These are phyloP conservation scores for Paecilomyces fulvus DNA, from an alignment of 2,329 filamentous ascomycete species.

Conservation along the genomic window DNA sequence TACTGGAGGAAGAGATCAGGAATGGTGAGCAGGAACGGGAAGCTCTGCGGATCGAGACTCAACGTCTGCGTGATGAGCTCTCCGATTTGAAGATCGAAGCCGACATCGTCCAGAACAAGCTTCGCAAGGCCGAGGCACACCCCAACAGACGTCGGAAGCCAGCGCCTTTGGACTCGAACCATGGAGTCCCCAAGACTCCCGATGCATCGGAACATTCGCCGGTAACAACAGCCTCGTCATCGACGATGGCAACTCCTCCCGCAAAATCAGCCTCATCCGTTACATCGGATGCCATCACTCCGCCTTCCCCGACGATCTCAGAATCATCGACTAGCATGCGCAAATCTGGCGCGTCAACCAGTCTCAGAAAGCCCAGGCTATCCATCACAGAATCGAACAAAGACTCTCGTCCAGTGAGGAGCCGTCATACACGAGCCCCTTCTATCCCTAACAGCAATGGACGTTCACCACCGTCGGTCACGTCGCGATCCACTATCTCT, in stretches of 20 bases:
- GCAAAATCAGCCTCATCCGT: conserved; percentile 57
- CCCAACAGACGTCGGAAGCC: conserved; percentile 45
- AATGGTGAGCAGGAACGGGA: conserved; percentile 88
- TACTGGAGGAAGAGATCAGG: conserved; percentile 93
- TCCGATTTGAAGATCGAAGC: conserved; percentile 90
- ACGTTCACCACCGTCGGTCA: conserved; percentile 38
- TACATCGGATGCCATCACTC: conserved; percentile 63
- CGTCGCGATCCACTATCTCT: conserved; percentile 28
- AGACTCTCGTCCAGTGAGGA: conserved; percentile 47
- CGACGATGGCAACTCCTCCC: conserved; percentile 80
- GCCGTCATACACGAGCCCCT: conserved; percentile 46
- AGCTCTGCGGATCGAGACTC: conserved; percentile 75
- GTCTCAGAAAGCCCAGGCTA: conserved; percentile 36
- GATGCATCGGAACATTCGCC: conserved; percentile 65
- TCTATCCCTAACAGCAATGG: conserved; percentile 49
- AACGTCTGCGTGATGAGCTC: conserved; percentile 82
- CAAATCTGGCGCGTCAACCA: conserved; percentile 42
- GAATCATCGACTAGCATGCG: conserved; percentile 62
- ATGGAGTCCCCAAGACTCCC: conserved; percentile 53
- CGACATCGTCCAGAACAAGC: conserved; percentile 88
- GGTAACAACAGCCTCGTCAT: conserved; percentile 77
- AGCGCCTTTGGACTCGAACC: conserved; percentile 41
- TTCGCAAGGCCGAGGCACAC: conserved; percentile 59
- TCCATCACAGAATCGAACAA: conserved; percentile 42
- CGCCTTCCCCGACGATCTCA: conserved; percentile 88